Evolutionary conservation across 2,329 filamentous ascomycete species (phyloP).

Genomic region (Microcyclospora pomicola): DNA sequence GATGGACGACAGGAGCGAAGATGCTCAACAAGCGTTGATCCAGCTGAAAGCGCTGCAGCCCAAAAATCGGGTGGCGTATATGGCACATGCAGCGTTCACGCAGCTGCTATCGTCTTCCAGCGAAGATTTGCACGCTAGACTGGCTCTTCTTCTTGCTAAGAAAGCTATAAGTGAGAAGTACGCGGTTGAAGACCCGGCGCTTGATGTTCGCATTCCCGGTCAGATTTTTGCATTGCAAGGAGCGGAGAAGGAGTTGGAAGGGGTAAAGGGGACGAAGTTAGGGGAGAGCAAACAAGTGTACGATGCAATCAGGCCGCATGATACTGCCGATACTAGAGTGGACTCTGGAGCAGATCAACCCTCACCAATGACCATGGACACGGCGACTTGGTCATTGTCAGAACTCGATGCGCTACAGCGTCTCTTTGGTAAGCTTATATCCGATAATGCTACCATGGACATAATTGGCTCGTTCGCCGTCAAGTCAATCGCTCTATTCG

Average conservation of each 20-base stretch:
- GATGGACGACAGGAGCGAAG: constrained; percentile 16
- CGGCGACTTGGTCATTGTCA: constrained; percentile 2
- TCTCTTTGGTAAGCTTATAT: constrained; percentile 10
- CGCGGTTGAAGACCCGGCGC: constrained; percentile 12
- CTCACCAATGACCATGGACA: neutral
- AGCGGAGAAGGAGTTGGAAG: constrained; percentile 14
- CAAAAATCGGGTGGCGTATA: constrained; percentile 18
- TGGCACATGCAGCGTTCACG: constrained; percentile 23
- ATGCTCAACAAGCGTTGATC: constrained; percentile 22
- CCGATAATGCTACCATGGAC: constrained; percentile 4
- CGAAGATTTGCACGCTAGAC: constrained; percentile 16
- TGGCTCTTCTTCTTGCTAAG: constrained; percentile 18
- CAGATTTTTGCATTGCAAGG: constrained; percentile 20
- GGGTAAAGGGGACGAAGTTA: constrained; percentile 3
- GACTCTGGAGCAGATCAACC: neutral
- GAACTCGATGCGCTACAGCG: constrained; percentile 14
- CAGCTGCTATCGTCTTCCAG: constrained; percentile 17
- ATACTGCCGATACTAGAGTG: neutral
- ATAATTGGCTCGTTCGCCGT: constrained; percentile 11
- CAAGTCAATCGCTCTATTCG: constrained; percentile 15
- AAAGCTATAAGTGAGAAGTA: constrained; percentile 21
- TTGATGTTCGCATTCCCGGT: constrained; percentile 20
- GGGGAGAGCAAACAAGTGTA: constrained; percentile 19
- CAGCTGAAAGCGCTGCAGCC: constrained; percentile 20
- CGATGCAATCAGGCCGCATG: constrained; percentile 10